Evolutionary conservation across 2,329 filamentous ascomycete genomes (phyloP), one percentile per base, ranked within the genome.

Genomic region (Endoconidiophora laricicola): DNA sequence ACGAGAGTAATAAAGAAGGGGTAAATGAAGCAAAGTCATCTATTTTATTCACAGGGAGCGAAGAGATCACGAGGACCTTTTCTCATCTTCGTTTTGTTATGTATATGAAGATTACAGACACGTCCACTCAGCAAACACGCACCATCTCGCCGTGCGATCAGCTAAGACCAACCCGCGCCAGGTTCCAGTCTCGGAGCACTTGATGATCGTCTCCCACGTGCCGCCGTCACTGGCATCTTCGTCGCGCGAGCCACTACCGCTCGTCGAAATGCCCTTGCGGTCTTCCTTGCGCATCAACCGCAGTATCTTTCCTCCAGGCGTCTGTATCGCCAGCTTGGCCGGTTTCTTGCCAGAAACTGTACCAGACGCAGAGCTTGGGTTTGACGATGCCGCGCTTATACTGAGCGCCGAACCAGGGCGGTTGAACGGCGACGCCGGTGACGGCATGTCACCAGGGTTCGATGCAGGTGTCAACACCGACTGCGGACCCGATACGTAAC

Each of bases 321-420:
- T 86, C 65, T 98, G 91, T 50, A 98, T 90, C 0, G 91, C 91
- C 49, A 98, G 66, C 65, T 98, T 98, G 4, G 91, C 91, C 2
- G 91, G 90, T 64, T 98, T 98, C 61, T 79, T 78, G 23, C 72
- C 72, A 38, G 73, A 68, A 52, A 73, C 70, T 29, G 69, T 71
- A 14, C 69, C 70, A 22, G 69, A 70, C 14, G 69, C 67, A 22
- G 69, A 71, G 59, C 71, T 78, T 18, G 73, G 73, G 48, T 73
- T 74, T 5, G 74, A 79, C 23, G 69, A 71, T 22, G 72, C 71
- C 14, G 72, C 72, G 56, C 72, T 75, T 61, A 83, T 76, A 60
- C 78, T 81, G 73, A 82, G 71, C 1, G 78, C 76, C 4, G 78
- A 81, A 23, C 68, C 62, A 1, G 79, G 79, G 1, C 79, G 69